Conservation (phyloP, 352 stramenopile genomes). For the Globisporangium irregulare region DNA sequence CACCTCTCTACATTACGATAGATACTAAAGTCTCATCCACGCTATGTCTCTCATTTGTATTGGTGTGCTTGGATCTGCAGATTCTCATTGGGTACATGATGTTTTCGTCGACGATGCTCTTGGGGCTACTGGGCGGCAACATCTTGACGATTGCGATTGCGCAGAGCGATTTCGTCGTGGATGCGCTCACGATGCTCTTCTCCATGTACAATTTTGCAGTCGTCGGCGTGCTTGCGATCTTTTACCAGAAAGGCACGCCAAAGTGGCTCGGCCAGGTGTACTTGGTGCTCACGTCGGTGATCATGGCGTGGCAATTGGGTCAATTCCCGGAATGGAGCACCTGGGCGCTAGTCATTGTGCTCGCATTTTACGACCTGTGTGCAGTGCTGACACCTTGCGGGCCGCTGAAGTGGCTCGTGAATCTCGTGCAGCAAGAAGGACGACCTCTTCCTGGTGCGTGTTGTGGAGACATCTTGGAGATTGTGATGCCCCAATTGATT, state of each 20-base stretch:
- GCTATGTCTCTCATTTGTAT: not conserved
- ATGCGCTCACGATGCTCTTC: constrained; percentile 66
- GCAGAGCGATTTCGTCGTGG: constrained; percentile 57
- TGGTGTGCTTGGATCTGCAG: constrained; percentile 23
- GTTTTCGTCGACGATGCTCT: constrained; percentile 83
- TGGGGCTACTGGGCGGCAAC: constrained; percentile 84
- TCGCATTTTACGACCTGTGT: constrained; percentile 99
- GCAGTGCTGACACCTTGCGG: constrained; percentile 99
- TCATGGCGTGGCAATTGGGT: constrained; percentile 97
- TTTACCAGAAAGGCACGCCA: constrained; percentile 85
- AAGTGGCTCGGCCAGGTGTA: constrained; percentile 93
- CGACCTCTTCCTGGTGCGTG: constrained; percentile 82
- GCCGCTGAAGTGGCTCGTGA: constrained; percentile 94
- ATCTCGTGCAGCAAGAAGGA: constrained; percentile 92
- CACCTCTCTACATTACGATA: not conserved
- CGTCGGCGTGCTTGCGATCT: constrained; percentile 86
- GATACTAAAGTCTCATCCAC: not conserved
- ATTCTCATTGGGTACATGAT: constrained; percentile 89
- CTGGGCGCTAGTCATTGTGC: constrained; percentile 91
- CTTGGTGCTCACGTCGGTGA: constrained; percentile 94
- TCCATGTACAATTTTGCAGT: constrained; percentile 92
- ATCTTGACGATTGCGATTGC: constrained; percentile 72
- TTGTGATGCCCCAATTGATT: not conserved
- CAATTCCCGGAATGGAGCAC: constrained; percentile 96
- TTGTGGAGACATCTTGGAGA: not conserved